Base-by-base conservation (phyloP, 2,329 filamentous ascomycete genomes). In the Diaporthe longicolla region DNA sequence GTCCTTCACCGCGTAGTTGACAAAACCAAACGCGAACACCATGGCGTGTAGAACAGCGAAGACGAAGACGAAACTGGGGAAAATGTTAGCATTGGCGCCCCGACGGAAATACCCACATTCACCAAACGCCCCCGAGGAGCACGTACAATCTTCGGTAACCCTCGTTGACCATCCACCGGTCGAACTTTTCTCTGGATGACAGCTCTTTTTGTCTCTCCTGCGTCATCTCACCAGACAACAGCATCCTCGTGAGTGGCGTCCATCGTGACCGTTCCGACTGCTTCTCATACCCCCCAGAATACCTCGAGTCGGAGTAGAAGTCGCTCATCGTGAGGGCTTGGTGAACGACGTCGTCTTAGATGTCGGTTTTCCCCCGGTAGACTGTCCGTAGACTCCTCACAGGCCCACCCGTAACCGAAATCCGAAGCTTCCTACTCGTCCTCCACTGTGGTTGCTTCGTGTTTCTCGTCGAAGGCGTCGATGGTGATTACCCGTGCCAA, bases 131-230 rank as follows among this genome's bases (percentile, higher is more conserved):
- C 24, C 24, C 32, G 65, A 26, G 17, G 37, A 13, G 43, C 35
- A 89, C 92, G 73, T 87, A 95, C 91, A 96, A 88, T 90, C 93
- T 88, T 81, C 93, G 89, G 82, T 95, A 95, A 75, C 94, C 94
- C 82, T 96, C 94, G 81, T 96, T 96, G 76, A 96, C 93, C 94
- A 97, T 95, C 94, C 94, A 97, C 77, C 92, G 88, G 82, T 95
- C 93, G 80, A 96, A 93, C 81, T 90, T 93, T 82, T 96, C 93
- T 80, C 90, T 89, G 76, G 89, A 83, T 32, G 90, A 91, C 78
- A 96, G 85, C 73, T 92, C 89, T 81, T 91, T 91, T 77, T 93
- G 91, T 79, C 87, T 89, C 81, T 95, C 92, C 79, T 92, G 91
- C 71, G 91, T 94, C 90, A 95, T 93, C 85, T 95, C 93, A 66